Base-by-base conservation (phyloP, 345 rosid species). In the Rhizophora apiculata region DNA sequence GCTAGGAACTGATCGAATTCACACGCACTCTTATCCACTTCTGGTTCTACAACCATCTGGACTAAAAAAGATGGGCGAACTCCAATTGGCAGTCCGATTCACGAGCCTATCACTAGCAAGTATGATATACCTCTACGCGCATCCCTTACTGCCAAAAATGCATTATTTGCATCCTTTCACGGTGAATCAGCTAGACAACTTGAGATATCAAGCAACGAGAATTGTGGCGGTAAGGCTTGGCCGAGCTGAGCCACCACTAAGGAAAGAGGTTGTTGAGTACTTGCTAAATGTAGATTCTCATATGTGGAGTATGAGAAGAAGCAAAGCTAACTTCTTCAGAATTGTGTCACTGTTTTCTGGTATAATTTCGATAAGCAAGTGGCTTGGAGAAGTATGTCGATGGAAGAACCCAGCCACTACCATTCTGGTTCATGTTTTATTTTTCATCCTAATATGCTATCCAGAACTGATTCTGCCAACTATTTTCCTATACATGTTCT, bases 291-390 rank as follows among this genome's bases (percentile, higher is more conserved):
- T 72, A 16, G 80, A 71, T 59, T 77, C 76, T 55, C 80, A 77
- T 46, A 77, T 77, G 80, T 77, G 80, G 80, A 77, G 80, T 57
- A 77, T 77, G 80, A 77, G 80, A 64, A 72, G 80, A 59, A 77
- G 78, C 73, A 56, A 24, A 56, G 60, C 60, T 13, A 62, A 62
- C 46, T 62, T 62, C 46, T 62, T 62, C 65, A 62, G 65, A n/a
- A 62, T 62, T 32, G 37, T 62, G 43, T 31, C 39, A 8, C 39
- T 62, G 22, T 62, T 62, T 21, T 20, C 39, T 62, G 65, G 65
- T 8, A 9, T n/a, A 8, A 62, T 62, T 21, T n/a, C 65, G 4
- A 32, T 62, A 4, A 32, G 65, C 46, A 62, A 34, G 37, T 62
- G 65, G 65, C 37, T 62, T 9, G 65, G 37, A 30, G 39, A 62